phyloP scores from a whole-genome alignment of 2,329 filamentous ascomycete genomes.

The Penicillium sp. region DNA sequence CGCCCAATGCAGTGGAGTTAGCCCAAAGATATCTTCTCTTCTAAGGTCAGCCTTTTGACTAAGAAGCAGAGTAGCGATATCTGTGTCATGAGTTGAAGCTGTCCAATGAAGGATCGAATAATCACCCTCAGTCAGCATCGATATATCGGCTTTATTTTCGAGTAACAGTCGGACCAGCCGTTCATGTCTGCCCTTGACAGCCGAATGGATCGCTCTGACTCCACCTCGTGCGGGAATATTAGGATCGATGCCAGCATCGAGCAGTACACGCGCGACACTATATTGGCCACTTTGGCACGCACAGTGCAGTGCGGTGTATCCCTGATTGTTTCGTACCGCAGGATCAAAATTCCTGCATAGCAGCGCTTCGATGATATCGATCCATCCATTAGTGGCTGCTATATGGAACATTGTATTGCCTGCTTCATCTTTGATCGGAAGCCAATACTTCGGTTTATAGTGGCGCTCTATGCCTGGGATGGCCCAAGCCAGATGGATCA shows the following conservation, averaged over 20 bases:
- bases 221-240: neutral
- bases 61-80: neutral
- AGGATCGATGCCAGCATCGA: neutral
- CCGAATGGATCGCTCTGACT: neutral
- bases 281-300: neutral
- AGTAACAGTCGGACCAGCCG: neutral
- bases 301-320: neutral
- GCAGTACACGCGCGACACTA: neutral
- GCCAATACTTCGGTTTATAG: slow-evolving; percentile 3
- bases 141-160: neutral
- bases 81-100: neutral
- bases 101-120: slow-evolving; percentile 1
- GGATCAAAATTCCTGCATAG: slow-evolving; percentile 1
- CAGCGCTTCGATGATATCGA: neutral
- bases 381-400: neutral
- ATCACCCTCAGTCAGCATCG: neutral
- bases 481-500: neutral
- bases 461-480: slow-evolving; percentile 1
- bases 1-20: neutral
- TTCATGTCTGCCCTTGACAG: neutral
- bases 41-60: neutral
- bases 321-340: neutral
- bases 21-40: neutral
- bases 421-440: slow-evolving; percentile 5
- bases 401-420: neutral